A percentile compares a stretch with the other conserved stretches of the same genome.
These are phyloP conservation scores for Phascolomyces articulosus DNA, from an alignment of 371 early-diverging fungal species.

Conservation along the genomic window DNA sequence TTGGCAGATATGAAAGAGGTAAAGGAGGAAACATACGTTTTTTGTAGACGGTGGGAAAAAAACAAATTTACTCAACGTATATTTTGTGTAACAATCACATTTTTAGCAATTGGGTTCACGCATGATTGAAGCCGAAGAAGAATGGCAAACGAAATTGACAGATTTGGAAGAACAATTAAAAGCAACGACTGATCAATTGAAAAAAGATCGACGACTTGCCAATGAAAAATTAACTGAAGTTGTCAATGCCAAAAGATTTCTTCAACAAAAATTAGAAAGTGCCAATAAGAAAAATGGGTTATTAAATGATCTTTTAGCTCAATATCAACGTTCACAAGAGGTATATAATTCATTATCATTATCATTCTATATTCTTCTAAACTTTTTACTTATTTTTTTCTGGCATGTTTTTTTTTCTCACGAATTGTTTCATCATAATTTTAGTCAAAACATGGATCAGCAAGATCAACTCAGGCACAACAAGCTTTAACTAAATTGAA, in stretches of 20 bases:
- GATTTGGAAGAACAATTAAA: slow-evolving; percentile 17
- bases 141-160: slow-evolving; percentile 20
- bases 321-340: slow-evolving; percentile 16
- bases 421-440: background rate
- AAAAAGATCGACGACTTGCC: slow-evolving; percentile 24
- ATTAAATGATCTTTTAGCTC: slow-evolving; percentile 23
- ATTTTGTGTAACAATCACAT: background rate
- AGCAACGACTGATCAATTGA: slow-evolving; percentile 23
- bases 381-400: background rate
- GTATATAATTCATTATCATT: too few relatives aligned
- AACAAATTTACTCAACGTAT: background rate
- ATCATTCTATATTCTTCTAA: background rate
- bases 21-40: background rate
- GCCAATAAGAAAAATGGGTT: slow-evolving; percentile 21
- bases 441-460: slow-evolving; percentile 2
- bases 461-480: slow-evolving; percentile 9
- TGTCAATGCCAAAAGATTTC: slow-evolving; percentile 16
- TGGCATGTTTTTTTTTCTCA: background rate
- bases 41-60: background rate
- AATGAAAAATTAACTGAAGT: slow-evolving; percentile 26
- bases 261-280: slow-evolving; percentile 27
- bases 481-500: slow-evolving; percentile 26
- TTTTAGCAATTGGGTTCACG: slow-evolving; percentile 10
- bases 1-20: slow-evolving; percentile 27
- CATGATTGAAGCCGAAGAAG: slow-evolving; percentile 27